Base-by-base conservation (phyloP, 2,329 filamentous ascomycete genomes). In the Cytospora piceae region DNA sequence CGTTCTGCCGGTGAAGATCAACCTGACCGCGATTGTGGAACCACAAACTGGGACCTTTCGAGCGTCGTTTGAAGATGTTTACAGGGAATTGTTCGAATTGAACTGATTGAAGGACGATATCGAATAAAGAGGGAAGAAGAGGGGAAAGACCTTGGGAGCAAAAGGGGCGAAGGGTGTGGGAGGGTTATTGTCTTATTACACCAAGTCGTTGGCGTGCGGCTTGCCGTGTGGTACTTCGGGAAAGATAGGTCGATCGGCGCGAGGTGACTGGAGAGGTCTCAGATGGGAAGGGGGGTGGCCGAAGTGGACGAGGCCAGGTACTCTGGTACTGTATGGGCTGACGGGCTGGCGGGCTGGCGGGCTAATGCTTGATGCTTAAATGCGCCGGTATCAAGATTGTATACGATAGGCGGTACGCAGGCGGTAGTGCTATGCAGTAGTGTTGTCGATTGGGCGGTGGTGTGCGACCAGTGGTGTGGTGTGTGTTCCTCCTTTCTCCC, bases 241-340 rank as follows among this genome's bases (percentile, higher is more conserved):
- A 60, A 60, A 24, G 55, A 58, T 31, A 54, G 49, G 57, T 39
- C 20, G 66, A 68, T 68, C 66, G 59, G 63, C 63, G 60, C 55
- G 56, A 63, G 56, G 14, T 61, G 63, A 63, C 59, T 68, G 66
- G 59, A 60, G 60, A 68, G 59, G 66, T 66, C 63, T 68, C 66
- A 63, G 64, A 46, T 49, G 37, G 39, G 39, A 42, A n/a, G 39
- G 42, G 51, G 63, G 27, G 61, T 46, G 58, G 62, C 37, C 31
- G 42, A 31, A 34, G 61, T 53, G 46, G 52, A 66, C 57, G 59
- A 62, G 66, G 59, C 66, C 63, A 67, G 58, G 66, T 63, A 51
- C 51, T 32, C 27, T 29, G 27, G 61, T 37, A 37, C 34, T 9
- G 49, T 67, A 24, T 3, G 46, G 46, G 46, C n/a, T n/a, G 11